These are phyloP conservation scores for Fraxinus velutina DNA, from an alignment of 305 asterid genomes.

Conservation along the genomic window DNA sequence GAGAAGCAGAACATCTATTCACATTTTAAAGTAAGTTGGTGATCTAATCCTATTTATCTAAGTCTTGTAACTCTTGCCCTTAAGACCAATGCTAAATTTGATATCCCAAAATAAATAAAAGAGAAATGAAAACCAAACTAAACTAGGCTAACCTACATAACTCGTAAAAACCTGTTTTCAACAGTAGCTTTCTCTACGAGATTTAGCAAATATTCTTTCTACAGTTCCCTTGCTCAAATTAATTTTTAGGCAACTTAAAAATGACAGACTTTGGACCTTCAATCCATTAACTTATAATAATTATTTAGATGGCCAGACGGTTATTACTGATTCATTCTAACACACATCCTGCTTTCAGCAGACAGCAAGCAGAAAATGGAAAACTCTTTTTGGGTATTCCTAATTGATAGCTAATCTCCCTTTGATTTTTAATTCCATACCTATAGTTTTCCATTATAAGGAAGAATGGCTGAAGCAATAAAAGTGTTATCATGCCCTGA, in stretches of 20 bases:
- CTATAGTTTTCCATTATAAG: background rate
- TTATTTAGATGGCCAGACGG: background rate
- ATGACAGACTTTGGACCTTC: background rate
- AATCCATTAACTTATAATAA: background rate
- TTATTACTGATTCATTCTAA: background rate
- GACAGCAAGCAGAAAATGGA: background rate
- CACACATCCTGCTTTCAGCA: background rate
- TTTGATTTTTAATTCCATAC: background rate
- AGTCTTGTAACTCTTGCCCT: background rate
- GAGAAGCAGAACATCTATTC: background rate
- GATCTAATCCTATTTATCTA: background rate
- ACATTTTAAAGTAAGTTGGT: background rate
- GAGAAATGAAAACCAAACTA: background rate
- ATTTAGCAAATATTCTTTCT: background rate
- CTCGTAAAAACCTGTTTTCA: background rate
- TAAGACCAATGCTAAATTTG: background rate
- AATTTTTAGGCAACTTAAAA: background rate
- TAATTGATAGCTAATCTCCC: background rate
- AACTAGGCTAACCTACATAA: background rate
- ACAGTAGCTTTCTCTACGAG: background rate
- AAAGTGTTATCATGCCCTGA: background rate
- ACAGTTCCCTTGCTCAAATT: background rate
- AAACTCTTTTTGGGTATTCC: background rate
- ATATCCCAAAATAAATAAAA: background rate
- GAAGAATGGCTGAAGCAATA: background rate